A percentile compares a stretch with the other conserved stretches of the same genome.
Evolutionary conservation across 495 filamentous ascomycete genomes (phyloP).

Genomic region (Penicillium lagena): DNA sequence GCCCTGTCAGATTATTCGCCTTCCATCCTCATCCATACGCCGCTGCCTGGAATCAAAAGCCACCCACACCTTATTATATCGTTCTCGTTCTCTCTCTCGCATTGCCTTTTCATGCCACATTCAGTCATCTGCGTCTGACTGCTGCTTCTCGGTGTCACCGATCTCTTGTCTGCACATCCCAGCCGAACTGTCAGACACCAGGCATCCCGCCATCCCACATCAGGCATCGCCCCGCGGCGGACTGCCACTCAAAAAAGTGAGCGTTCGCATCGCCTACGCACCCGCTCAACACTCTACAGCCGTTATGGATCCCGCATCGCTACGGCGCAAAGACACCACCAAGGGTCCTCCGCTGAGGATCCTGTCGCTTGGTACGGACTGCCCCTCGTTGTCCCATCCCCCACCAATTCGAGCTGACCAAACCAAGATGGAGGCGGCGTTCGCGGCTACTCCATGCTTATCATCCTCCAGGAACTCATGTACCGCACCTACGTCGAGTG

Average conservation of each 20-base stretch:
- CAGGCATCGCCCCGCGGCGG: constrained; percentile 24
- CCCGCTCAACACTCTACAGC: constrained; percentile 1
- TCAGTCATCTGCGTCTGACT: constrained; percentile 3
- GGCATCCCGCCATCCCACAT: constrained; percentile 15
- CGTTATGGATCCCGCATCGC: constrained; percentile 23
- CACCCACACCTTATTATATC: background rate
- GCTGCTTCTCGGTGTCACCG: no score
- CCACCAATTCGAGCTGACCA: constrained; percentile 9
- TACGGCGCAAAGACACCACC: constrained; percentile 84
- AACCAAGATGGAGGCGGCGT: constrained; percentile 87
- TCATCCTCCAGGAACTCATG: constrained; percentile 95
- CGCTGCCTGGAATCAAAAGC: constrained; percentile 20
- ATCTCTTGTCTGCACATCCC: background rate
- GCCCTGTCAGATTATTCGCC: background rate
- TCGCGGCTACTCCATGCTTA: constrained; percentile 93
- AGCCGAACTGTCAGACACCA: constrained; percentile 19
- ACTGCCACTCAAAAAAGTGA: background rate
- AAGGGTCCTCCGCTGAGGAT: constrained; percentile 90
- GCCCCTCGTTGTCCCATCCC: background rate
- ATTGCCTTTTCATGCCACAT: constrained; percentile 2
- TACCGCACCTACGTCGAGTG: constrained; percentile 80
- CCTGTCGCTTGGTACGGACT: constrained; percentile 72
- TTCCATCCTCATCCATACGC: constrained; percentile 9
- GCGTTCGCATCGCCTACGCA: constrained; percentile 6
- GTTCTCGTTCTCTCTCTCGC: constrained; percentile 8